Evolutionary conservation across 208 protist genomes (phyloP).

Genomic region (Herpetomonas tarakana): DNA sequence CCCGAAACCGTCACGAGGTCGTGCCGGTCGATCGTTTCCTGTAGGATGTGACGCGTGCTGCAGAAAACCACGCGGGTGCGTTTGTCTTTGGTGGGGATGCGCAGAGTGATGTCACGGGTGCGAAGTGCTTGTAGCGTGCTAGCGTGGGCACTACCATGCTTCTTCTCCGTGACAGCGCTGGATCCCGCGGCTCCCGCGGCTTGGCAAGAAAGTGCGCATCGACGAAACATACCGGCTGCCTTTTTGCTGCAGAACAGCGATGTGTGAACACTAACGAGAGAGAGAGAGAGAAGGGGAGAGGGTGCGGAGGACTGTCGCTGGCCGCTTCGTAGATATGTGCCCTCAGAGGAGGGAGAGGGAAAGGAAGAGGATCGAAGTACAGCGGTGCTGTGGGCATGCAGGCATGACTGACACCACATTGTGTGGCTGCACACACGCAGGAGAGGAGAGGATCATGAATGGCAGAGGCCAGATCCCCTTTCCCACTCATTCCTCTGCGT

Average conservation of each 20-base stretch:
- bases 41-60: constrained; percentile 36
- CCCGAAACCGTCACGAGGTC: constrained; percentile 28
- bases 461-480: too few species aligned
- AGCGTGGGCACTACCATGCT: too few species aligned
- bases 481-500: too few species aligned
- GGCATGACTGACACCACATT: too few species aligned
- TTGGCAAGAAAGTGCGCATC: too few species aligned
- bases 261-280: constrained; percentile 4
- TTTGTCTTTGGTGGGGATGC: constrained; percentile 39
- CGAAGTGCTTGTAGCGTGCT: constrained; percentile 35
- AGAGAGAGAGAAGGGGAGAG: constrained; percentile 3
- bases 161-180: constrained; percentile 1
- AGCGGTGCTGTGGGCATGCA: too few species aligned
- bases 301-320: background rate
- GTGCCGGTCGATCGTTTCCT: constrained; percentile 59
- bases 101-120: constrained; percentile 64
- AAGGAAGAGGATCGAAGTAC: too few species aligned
- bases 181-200: background rate
- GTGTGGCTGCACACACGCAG: too few species aligned
- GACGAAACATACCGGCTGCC: too few species aligned
- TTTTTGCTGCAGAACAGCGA: too few species aligned
- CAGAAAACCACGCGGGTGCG: constrained; percentile 45
- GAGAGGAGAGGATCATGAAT: too few species aligned
- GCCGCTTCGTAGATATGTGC: background rate
- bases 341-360: too few species aligned